phyloP scores from a whole-genome alignment of 2,329 filamentous ascomycete genomes.

The Aspergillus fischeri region DNA sequence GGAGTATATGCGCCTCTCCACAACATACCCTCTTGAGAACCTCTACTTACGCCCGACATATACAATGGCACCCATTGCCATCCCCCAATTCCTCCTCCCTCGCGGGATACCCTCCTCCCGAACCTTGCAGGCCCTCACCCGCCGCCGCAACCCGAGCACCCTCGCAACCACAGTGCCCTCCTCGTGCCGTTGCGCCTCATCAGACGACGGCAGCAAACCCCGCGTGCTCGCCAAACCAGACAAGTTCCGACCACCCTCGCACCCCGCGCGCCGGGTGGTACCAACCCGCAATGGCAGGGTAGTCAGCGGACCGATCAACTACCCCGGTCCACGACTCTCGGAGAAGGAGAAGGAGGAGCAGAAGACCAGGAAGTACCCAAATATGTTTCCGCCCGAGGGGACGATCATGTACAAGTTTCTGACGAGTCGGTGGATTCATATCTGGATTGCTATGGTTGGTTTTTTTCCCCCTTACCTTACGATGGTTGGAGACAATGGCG shows the following conservation, averaged over 20 bases:
- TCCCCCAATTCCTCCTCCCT: conserved; percentile 66
- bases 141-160: conserved; percentile 8
- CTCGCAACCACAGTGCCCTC: conserved; percentile 9
- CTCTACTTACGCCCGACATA: conserved; percentile 1
- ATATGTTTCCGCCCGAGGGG: conserved; percentile 80
- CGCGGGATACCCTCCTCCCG: conserved; percentile 42
- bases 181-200: conserved; percentile 23
- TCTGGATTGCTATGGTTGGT: conserved; percentile 74
- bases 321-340: conserved; percentile 66
- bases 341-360: conserved; percentile 63
- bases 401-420: conserved; percentile 83
- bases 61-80: conserved; percentile 30
- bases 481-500: not conserved
- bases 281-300: conserved; percentile 36
- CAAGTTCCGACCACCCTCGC: conserved; percentile 88
- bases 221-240: conserved; percentile 79
- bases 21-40: conserved; percentile 1
- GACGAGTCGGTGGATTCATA: conserved; percentile 69
- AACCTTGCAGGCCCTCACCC: conserved; percentile 26
- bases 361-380: conserved; percentile 71
- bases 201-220: conserved; percentile 45
- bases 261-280: conserved; percentile 65
- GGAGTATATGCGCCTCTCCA: not conserved
- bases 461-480: conserved; percentile 6
- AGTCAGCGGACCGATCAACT: conserved; percentile 55